phyloP scores from a whole-genome alignment of 164 flowering plant species.

The Stephania yunnanensis region DNA sequence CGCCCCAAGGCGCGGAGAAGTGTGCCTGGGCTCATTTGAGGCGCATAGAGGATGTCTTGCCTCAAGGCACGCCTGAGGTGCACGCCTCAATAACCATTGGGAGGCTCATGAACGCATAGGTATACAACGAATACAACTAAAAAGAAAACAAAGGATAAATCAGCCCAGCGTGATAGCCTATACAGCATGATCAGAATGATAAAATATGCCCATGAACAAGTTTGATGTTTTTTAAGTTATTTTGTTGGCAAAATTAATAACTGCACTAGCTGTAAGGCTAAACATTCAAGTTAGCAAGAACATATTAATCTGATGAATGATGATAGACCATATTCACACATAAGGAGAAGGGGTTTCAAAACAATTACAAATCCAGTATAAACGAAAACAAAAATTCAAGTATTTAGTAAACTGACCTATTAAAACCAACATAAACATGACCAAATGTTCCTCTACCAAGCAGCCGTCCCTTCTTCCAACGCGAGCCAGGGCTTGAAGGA shows the following conservation, averaged over 20 bases:
- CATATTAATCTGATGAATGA: background rate
- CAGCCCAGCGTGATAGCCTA: background rate
- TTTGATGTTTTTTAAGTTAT: background rate
- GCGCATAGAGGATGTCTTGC: too few species aligned
- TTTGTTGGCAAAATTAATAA: background rate
- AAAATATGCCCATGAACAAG: background rate
- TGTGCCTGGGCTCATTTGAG: too few species aligned
- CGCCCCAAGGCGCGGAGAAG: too few species aligned
- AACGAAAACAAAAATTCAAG: background rate
- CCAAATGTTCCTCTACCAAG: slow-evolving; percentile 96
- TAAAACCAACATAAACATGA: slow-evolving; percentile 88
- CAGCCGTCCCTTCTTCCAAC: slow-evolving; percentile 90
- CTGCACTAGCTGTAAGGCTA: background rate
- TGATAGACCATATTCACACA: background rate
- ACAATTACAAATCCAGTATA: background rate
- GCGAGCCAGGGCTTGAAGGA: slow-evolving; percentile 71
- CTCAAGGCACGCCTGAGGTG: too few species aligned
- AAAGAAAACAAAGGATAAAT: background rate
- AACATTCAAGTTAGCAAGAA: background rate
- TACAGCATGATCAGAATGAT: background rate
- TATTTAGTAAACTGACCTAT: slow-evolving; percentile 39
- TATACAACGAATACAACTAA: background rate
- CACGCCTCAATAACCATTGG: too few species aligned
- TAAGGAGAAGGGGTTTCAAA: background rate
- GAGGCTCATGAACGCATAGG: background rate